Base-by-base conservation (phyloP, 1,139 yeast species). In the Yamadazyma triangularis region DNA sequence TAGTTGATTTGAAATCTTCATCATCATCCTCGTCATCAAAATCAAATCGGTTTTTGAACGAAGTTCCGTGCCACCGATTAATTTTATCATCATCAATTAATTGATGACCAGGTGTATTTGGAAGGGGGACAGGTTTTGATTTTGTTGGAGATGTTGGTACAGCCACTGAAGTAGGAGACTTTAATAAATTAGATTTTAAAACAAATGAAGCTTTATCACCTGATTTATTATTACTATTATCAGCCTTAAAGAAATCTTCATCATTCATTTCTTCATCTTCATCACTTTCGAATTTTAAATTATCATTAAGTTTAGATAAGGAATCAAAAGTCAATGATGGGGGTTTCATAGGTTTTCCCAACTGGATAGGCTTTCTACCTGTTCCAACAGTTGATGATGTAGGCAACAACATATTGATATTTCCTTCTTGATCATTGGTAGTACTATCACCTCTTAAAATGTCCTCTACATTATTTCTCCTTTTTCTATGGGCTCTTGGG, bases 331-430 rank as follows among this genome's bases (percentile, higher is more conserved):
- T 47, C 26, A 47, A 39, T 4, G 37, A 32, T 3, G 26, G 42
- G 32, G 32, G 40, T 14, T 18, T 44, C 23, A 30, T 42, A 11
- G 35, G 22, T 25, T 30, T 33, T 10, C 19, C 4, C 33, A 26
- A 25, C 23, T 24, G 8, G 26, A 10, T 18, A 13, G 34, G 13
- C 22, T 38, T 42, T 32, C 72, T 49, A 1, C 72, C 72, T 2
- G 64, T 44, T 1, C 72, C 72, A 4, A 64, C 55, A 0, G 65
- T 62, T 1, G 70, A 60, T 3, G 69, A 70, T n/a, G 61, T 55
- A 2, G 73, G 72, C 29, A 65, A 48, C 23, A 65, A 21, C n/a
- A 21, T 21, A 21, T 8, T 28, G 24, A 27, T 22, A 16, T 27
- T 26, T 8, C 12, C 18, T 9, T 16, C 28, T 23, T 24, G 20